A percentile compares a stretch with the other conserved stretches of the same genome.
These are phyloP conservation scores for Cenococcum geophilum DNA, from an alignment of 495 filamentous ascomycete species.

Conservation along the genomic window DNA sequence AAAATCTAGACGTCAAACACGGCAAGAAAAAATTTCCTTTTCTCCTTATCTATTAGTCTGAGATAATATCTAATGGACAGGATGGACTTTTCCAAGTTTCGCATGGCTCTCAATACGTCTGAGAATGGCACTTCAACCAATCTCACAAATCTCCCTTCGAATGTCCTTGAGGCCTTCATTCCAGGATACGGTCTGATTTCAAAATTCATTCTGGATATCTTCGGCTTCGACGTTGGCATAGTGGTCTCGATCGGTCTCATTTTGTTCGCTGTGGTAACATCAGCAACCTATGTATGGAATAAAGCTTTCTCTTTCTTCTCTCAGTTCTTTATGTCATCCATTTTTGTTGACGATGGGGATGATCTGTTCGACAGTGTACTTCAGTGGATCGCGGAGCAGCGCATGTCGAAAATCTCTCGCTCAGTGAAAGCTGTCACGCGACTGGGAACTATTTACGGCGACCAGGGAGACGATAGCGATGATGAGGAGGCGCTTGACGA, in stretches of 20 bases:
- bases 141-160: constrained; percentile 31
- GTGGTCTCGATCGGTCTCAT: constrained; percentile 59
- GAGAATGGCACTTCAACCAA: constrained; percentile 5
- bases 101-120: not conserved
- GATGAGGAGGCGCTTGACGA: constrained; percentile 35
- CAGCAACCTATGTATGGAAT: constrained; percentile 30
- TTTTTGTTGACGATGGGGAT: constrained; percentile 52
- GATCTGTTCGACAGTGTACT: constrained; percentile 57
- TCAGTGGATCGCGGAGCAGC: constrained; percentile 54
- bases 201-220: constrained; percentile 50
- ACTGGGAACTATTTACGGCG: constrained; percentile 43
- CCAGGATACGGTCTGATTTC: constrained; percentile 66
- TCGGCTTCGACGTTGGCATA: constrained; percentile 65
- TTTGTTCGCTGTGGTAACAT: constrained; percentile 33
- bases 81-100: constrained; percentile 4
- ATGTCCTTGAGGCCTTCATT: constrained; percentile 66
- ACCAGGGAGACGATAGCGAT: constrained; percentile 40
- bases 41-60: too few relatives aligned
- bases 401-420: constrained; percentile 47
- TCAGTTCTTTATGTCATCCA: constrained; percentile 49
- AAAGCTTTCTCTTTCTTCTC: constrained; percentile 31
- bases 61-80: not conserved
- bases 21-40: too few relatives aligned
- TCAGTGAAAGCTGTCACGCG: constrained; percentile 53
- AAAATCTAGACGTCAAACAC: too few relatives aligned